These are phyloP conservation scores for Wickerhamomyces strasburgensis DNA, from an alignment of 805 yeast genomes.

Conservation along the genomic window DNA sequence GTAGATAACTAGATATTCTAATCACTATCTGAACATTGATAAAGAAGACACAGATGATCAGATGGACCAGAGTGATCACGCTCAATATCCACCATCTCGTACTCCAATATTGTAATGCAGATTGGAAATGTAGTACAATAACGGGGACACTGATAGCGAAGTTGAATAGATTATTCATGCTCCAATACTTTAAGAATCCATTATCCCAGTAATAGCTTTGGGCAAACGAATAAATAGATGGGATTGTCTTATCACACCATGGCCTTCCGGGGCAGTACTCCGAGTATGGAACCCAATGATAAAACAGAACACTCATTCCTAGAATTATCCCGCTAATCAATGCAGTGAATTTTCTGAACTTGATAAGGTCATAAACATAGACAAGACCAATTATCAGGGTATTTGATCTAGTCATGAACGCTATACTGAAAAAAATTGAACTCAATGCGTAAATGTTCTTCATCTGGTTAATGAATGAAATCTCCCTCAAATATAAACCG, in stretches of 20 bases:
- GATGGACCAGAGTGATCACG: slow-evolving; percentile 37
- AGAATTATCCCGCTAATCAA: slow-evolving; percentile 55
- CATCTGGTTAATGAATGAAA: slow-evolving; percentile 1
- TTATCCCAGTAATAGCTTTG: slow-evolving; percentile 80
- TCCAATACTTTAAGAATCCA: slow-evolving; percentile 84
- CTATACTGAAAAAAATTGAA: slow-evolving; percentile 42
- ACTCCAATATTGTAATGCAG: slow-evolving; percentile 34
- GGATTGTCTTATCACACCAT: slow-evolving; percentile 65
- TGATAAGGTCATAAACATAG: slow-evolving; percentile 51
- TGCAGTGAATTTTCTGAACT: slow-evolving; percentile 26
- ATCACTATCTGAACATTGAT: slow-evolving; percentile 88
- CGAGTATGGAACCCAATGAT: slow-evolving; percentile 50
- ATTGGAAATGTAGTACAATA: slow-evolving; percentile 37
- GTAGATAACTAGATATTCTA: slow-evolving; percentile 72
- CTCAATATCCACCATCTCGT: slow-evolving; percentile 36
- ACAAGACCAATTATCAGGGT: slow-evolving; percentile 67
- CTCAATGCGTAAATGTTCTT: slow-evolving; percentile 9
- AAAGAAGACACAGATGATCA: slow-evolving; percentile 47
- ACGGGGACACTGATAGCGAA: slow-evolving; percentile 74
- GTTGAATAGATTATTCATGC: slow-evolving; percentile 73
- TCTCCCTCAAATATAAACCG: slow-evolving; percentile 46
- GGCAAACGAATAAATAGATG: slow-evolving; percentile 63
- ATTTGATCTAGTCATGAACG: slow-evolving; percentile 70
- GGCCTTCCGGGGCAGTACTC: slow-evolving; percentile 62
- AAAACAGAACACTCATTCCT: slow-evolving; percentile 38